phyloP scores from a whole-genome alignment of 1,284 basidiomycete genomes.

The Ceratobasidium papillatum region DNA sequence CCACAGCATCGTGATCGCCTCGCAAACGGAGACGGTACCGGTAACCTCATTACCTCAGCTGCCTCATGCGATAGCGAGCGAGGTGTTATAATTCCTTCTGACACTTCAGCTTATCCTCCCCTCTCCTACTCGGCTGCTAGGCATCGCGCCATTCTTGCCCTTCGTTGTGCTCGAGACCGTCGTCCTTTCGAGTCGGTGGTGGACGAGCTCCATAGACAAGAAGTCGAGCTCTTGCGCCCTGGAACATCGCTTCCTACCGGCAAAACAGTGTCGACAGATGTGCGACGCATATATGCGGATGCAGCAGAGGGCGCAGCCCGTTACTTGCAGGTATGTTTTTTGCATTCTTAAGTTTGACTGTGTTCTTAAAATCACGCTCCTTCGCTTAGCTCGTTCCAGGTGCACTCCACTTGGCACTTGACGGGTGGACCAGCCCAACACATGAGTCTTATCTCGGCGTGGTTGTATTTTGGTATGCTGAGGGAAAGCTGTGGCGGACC shows the following conservation, averaged over 20 bases:
- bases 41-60: constrained; percentile 7
- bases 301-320: neutral
- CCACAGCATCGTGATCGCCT: constrained; percentile 5
- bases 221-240: constrained; percentile 17
- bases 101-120: neutral
- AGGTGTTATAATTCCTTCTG: neutral
- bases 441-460: constrained; percentile 18
- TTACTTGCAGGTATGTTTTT: constrained; percentile 7
- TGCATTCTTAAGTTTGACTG: neutral
- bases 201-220: constrained; percentile 6
- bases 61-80: neutral
- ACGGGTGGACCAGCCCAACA: constrained; percentile 16
- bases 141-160: constrained; percentile 9
- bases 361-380: too few species aligned
- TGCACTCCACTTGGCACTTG: constrained; percentile 24
- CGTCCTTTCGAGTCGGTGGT: constrained; percentile 26
- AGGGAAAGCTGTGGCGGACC: neutral
- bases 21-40: constrained; percentile 22
- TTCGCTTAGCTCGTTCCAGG: neutral
- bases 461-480: constrained; percentile 10
- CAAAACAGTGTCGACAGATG: constrained; percentile 8
- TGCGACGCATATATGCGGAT: constrained; percentile 8
- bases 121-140: neutral
- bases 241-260: constrained; percentile 5
- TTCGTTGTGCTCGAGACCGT: constrained; percentile 18